Base-by-base conservation (phyloP, 1,284 basidiomycete species). In the Exobasidium rhododendri region DNA sequence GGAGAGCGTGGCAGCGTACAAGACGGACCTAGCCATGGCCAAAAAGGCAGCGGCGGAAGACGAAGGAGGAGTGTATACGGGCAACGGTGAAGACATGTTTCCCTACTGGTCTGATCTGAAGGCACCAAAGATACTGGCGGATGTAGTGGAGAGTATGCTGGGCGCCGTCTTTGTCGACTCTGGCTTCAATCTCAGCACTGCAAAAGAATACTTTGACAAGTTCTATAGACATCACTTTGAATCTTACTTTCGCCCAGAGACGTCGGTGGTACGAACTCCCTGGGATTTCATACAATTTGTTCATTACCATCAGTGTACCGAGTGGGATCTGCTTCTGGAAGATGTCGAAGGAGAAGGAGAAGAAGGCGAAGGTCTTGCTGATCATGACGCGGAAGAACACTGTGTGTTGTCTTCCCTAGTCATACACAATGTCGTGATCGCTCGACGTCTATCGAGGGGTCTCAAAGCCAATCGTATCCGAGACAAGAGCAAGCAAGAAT, bases 151-250 rank as follows among this genome's bases (percentile, higher is more conserved):
- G 43, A 62, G 67, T 3, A 28, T 55, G 0, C 60, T 75, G 28
- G 73, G 67, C 0, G 56, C 59, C 1, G 62, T 75, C 14, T 62
- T 73, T 6, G 67, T 73, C n/a, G 71, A 75, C 32, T 35, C 57
- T 20, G 61, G 53, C 10, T 75, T 75, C 57, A 51, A 67, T 44
- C 31, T 64, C 1, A 29, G 7, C 0, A 24, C 40, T 6, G 47
- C 49, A 1, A 20, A 46, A 24, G 2, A 11, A 0, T 31, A 69
- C 20, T 74, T 69, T 24, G 65, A 61, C 2, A 11, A 63, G 10
- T 49, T 66, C 11, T 65, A 62, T n/a, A n/a, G 5, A 2, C 63
- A 65, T 1, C 73, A 67, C 11, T 67, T 67, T 26, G 55, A 67
- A 4, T 10, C 5, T 11, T 58, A 49, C 46, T 66, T 67, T 31